These are phyloP conservation scores for Miscanthus sacchariflorus DNA, from an alignment of 202 grass and related monocot species.

Conservation along the genomic window DNA sequence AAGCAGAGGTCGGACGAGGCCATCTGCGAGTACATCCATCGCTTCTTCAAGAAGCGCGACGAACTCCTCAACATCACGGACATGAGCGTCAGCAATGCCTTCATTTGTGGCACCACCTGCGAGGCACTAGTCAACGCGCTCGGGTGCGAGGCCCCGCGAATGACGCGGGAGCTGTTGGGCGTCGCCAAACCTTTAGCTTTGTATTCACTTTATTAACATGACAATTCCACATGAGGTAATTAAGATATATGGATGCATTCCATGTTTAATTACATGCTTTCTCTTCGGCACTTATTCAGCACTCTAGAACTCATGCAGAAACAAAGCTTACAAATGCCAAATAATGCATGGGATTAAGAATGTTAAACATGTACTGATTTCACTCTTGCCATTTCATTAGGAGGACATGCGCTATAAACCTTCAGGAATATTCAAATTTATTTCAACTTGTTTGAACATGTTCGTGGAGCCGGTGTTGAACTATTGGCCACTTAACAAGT, in stretches of 20 bases:
- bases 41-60: no score
- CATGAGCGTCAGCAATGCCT: no score
- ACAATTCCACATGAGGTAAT: neutral
- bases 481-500: conserved; percentile 23
- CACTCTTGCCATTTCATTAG: neutral
- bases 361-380: neutral
- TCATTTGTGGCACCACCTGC: no score
- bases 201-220: neutral
- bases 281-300: neutral
- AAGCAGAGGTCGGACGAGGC: no score
- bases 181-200: neutral
- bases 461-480: conserved; percentile 38
- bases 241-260: neutral
- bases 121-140: no score
- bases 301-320: neutral
- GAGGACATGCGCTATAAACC: conserved; percentile 19
- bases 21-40: no score
- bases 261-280: neutral
- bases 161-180: no score
- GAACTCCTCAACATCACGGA: no score
- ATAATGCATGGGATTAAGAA: neutral
- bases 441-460: conserved; percentile 8
- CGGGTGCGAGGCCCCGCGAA: no score
- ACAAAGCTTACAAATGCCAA: neutral
- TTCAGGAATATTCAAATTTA: neutral